Base-by-base conservation (phyloP, 352 stramenopile species). In the Globisporangium yorkense region DNA sequence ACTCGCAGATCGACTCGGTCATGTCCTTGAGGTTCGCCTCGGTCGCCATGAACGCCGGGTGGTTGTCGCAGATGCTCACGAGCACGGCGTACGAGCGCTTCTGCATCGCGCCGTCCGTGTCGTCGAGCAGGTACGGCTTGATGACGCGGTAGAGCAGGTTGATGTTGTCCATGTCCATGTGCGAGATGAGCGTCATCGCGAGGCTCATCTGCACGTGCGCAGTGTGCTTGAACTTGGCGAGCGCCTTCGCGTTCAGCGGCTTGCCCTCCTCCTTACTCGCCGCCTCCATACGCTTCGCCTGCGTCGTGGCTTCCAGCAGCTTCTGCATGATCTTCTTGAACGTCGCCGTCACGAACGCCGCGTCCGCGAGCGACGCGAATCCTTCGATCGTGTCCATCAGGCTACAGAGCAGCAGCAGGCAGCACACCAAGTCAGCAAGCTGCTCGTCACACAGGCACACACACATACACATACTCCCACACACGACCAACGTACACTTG, bases 1-100 rank as follows among this genome's bases (percentile, higher is more conserved):
- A 97, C 60, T 95, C 92, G 41, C 93, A 96, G 61, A 99, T 89
- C 15, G 97, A 80, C 56, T 95, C 80, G 8, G 92, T 96, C 54
- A 98, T 85, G 65, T 98, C 94, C 55, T 89, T 82, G 13, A 98
- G 72, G 56, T 94, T 88, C 44, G 86, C 67, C 50, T 91, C 71
- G 12, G 76, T 71, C 5, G 74, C 72, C 68, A 92, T 76, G 66
- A 95, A 96, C 48, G 72, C 70, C 37, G 84, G 68, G 70, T 95
- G 85, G 54, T 80, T 66, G 70, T 96, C 82, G 54, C 87, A 96
- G 66, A 96, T 92, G 64, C 68, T 79, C 54, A 94, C 85, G 31
- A 96, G 71, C 46, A 92, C 80, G 5, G 80, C 77, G 64, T 96
- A 96, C 57, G 80, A 89, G 33, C 84, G 82, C 74, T 96, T 96